Conservation (phyloP, 202 grass and related monocot genomes). For the Zoysia matrella region DNA sequence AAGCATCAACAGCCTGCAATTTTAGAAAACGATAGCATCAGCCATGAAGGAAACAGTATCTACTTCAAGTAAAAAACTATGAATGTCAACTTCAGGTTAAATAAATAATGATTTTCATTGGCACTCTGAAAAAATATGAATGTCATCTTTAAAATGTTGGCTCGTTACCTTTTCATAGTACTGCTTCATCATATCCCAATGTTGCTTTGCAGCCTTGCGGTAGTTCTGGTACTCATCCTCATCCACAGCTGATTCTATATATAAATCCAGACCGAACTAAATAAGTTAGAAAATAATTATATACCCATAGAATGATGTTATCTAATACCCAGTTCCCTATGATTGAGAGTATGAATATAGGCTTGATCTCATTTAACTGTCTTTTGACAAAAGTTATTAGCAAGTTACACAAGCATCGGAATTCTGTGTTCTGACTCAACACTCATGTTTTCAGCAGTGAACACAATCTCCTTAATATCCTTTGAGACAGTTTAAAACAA, state of each 20-base stretch:
- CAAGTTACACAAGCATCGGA: neutral
- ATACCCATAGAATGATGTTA: neutral
- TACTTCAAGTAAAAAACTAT: neutral
- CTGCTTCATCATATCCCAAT: slow-evolving; percentile 89
- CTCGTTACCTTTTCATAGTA: slow-evolving; percentile 83
- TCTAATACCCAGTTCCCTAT: neutral
- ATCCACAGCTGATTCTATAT: slow-evolving; percentile 41
- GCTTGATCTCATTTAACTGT: slow-evolving; percentile 33
- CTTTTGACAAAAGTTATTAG: slow-evolving; percentile 15
- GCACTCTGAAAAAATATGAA: neutral
- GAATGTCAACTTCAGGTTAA: neutral
- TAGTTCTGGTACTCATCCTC: slow-evolving; percentile 81
- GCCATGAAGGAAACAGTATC: slow-evolving; percentile 14
- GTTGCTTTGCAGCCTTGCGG: slow-evolving; percentile 69
- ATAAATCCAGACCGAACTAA: slow-evolving; percentile 29
- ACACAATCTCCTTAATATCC: slow-evolving; percentile 13
- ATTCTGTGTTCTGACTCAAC: neutral
- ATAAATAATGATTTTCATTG: slow-evolving; percentile 6
- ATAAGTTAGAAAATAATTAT: slow-evolving; percentile 33
- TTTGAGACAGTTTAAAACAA: neutral
- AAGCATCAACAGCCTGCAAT: slow-evolving; percentile 83
- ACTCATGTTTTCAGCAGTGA: slow-evolving; percentile 23
- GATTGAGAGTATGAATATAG: slow-evolving; percentile 24
- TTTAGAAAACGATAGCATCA: slow-evolving; percentile 32
- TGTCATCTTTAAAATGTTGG: slow-evolving; percentile 2